Percentiles rank a stretch among this genome's conserved stretches.
These are phyloP conservation scores for Phialophora expanda DNA, from an alignment of 2,329 filamentous ascomycete genomes.

Conservation along the genomic window DNA sequence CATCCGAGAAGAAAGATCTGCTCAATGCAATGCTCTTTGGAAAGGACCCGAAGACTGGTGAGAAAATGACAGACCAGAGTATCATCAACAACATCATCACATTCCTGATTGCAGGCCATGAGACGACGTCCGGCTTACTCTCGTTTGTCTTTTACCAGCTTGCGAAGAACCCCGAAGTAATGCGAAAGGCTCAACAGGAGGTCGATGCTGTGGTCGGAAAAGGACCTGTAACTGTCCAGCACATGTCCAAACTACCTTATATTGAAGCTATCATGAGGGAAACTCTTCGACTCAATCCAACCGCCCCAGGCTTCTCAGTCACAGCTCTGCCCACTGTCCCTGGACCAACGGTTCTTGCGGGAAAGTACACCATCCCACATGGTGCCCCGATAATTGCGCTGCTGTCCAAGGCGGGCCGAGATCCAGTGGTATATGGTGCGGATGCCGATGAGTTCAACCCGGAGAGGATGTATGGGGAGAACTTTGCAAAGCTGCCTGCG, in stretches of 20 bases:
- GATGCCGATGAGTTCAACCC: conserved; percentile 71
- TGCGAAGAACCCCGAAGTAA: conserved; percentile 65
- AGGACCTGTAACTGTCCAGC: conserved; percentile 56
- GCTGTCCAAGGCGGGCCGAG: conserved; percentile 62
- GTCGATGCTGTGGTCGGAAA: conserved; percentile 69
- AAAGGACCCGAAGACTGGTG: conserved; percentile 66
- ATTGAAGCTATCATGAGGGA: conserved; percentile 70
- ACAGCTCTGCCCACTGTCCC: conserved; percentile 47
- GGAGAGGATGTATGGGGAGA: conserved; percentile 73
- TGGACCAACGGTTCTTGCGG: conserved; percentile 46
- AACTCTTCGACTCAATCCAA: conserved; percentile 66
- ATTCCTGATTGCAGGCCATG: conserved; percentile 66
- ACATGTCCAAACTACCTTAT: conserved; percentile 69
- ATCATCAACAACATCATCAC: conserved; percentile 72
- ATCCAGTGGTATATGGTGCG: conserved; percentile 68
- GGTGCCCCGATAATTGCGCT: conserved; percentile 58
- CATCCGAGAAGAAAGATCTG: conserved; percentile 62
- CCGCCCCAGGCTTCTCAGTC: conserved; percentile 64
- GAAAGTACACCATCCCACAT: conserved; percentile 63
- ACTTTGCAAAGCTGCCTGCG: conserved; percentile 68
- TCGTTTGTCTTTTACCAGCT: conserved; percentile 70
- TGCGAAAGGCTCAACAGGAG: conserved; percentile 68
- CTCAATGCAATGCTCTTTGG: conserved; percentile 65
- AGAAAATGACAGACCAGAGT: conserved; percentile 62
- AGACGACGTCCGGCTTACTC: conserved; percentile 71